These are phyloP conservation scores for Corymbia citriodora DNA, from an alignment of 441 rosid genomes.

Conservation along the genomic window DNA sequence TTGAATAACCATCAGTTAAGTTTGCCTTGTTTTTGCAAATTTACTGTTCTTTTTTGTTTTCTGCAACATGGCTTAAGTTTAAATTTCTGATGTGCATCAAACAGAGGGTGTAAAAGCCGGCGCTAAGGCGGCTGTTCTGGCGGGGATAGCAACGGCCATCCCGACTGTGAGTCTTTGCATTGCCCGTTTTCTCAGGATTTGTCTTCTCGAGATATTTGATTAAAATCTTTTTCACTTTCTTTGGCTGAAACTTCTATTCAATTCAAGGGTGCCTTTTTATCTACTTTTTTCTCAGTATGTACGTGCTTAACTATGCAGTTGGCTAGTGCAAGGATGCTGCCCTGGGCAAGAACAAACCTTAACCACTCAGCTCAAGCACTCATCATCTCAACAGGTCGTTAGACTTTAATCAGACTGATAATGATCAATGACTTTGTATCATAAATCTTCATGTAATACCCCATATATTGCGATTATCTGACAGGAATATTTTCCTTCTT, in stretches of 20 bases:
- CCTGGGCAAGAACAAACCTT: slow-evolving; percentile 74
- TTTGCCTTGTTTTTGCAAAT: background rate
- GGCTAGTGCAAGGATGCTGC: slow-evolving; percentile 68
- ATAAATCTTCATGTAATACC: background rate
- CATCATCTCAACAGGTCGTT: slow-evolving; percentile 54
- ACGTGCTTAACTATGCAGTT: slow-evolving; percentile 23
- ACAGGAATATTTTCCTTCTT: background rate
- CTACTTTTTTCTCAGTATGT: background rate
- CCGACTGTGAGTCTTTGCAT: background rate
- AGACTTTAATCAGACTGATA: background rate
- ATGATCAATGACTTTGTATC: background rate
- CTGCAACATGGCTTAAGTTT: background rate
- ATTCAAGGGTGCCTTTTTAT: background rate
- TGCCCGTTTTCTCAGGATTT: background rate
- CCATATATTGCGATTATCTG: background rate
- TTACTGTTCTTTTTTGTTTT: background rate
- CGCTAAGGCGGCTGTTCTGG: background rate
- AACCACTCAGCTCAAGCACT: slow-evolving; percentile 79
- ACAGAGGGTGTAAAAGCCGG: background rate
- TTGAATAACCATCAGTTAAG: background rate
- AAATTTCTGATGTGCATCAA: background rate
- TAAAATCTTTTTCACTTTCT: background rate
- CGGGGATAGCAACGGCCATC: background rate
- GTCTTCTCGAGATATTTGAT: background rate
- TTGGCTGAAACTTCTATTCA: background rate